phyloP scores from a whole-genome alignment of 495 filamentous ascomycete genomes.

The Parathielavia appendiculata region DNA sequence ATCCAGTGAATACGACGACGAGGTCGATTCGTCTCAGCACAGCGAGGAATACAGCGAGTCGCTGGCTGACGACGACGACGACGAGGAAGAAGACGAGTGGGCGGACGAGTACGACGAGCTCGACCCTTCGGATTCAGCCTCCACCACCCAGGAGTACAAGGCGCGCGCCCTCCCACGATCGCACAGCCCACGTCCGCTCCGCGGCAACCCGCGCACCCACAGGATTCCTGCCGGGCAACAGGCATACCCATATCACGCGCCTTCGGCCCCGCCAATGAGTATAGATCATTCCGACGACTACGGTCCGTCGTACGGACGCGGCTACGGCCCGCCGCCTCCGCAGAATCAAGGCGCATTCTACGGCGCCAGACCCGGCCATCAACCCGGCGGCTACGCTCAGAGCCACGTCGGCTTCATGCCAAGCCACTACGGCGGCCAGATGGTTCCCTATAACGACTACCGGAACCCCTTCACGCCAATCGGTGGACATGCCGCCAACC shows the following conservation, averaged over 20 bases:
- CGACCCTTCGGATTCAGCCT: conserved; percentile 80
- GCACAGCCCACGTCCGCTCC: conserved; percentile 33
- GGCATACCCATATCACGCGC: conserved; percentile 33
- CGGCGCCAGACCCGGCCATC: conserved; percentile 30
- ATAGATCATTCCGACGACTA: conserved; percentile 45
- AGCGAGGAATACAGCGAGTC: conserved; percentile 35
- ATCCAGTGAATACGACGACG: conserved; percentile 31
- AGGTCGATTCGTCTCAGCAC: conserved; percentile 21
- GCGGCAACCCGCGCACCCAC: conserved; percentile 36
- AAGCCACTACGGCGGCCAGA: conserved; percentile 29
- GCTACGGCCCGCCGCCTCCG: conserved; percentile 33
- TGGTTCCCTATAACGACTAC: conserved; percentile 43
- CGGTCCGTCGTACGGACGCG: conserved; percentile 29
- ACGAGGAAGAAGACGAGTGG: conserved; percentile 51
- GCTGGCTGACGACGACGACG: conserved; percentile 49
- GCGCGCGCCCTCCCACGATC: conserved; percentile 23
- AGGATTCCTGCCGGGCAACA: conserved; percentile 34
- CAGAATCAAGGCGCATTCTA: conserved; percentile 33
- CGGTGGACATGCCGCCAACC: conserved; percentile 24
- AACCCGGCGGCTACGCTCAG: conserved; percentile 32
- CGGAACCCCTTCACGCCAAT: conserved; percentile 39
- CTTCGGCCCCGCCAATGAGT: conserved; percentile 43
- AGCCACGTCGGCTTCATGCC: conserved; percentile 40
- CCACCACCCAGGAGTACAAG: conserved; percentile 35
- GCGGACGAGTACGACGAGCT: conserved; percentile 55